Evolutionary conservation across 345 rosid species (phyloP), one percentile per base, ranked within the genome.

Genomic region (Balakata baccata): DNA sequence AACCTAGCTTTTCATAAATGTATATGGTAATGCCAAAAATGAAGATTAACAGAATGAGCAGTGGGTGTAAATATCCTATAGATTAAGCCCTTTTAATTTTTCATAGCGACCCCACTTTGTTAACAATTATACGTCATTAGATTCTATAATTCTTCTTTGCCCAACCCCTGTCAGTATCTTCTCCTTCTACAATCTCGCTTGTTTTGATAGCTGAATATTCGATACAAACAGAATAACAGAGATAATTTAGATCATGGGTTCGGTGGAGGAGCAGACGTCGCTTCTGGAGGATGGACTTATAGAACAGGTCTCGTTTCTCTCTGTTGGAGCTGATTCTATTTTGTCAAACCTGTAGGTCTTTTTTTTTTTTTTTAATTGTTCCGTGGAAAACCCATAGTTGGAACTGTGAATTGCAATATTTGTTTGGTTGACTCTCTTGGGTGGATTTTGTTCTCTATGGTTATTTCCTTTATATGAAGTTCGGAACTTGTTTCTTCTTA

Each of bases 261-360:
- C 93, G 18, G 53, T 78, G 46, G 90, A 85, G 63, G 92, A 86
- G 68, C 85, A 85, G 18, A 74, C 80, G 39, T 68, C 87, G 70
- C 86, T 83, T 66, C 67, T 91, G 78, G 94, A 91, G 82, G 78
- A 83, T 57, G 92, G 87, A 60, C 79, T 82, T n/a, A 0, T 72
- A 9, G 47, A 74, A 4, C 77, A 85, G 88, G 91, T 90, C 73
- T 13, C 25, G 0, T 47, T 38, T 58, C 29, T 47, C 5, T 61
- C 3, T 0, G 12, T 52, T 68, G 7, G 16, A 8, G 3, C 38
- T 61, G 17, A n/a, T 49, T 2, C 22, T 45, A 4, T 64, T 38
- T 43, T 45, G 22, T 7, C 20, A 16, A 39, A 54, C 11, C 52
- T 68, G 5, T 20, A 2, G 22, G n/a, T n/a, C n/a, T n/a, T n/a